Evolutionary conservation across 306 rosid species (phyloP).

Genomic region (Carpinus fangiana): DNA sequence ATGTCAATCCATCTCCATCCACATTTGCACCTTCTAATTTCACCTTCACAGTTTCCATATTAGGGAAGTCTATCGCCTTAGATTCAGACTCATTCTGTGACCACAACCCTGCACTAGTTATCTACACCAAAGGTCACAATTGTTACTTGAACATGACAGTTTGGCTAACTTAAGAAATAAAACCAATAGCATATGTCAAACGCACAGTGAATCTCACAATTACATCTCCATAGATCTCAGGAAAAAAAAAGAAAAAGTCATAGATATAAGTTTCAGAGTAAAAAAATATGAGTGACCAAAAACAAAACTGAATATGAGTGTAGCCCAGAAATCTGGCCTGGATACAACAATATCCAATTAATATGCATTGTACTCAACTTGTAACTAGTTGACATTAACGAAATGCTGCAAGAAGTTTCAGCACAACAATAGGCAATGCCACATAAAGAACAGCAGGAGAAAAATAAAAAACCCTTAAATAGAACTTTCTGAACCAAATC

Average conservation of each 20-base stretch:
- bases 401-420: neutral
- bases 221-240: neutral
- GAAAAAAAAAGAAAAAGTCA: constrained; percentile 5
- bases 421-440: neutral
- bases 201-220: constrained; percentile 17
- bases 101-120: constrained; percentile 88
- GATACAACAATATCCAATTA: neutral
- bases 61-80: constrained; percentile 40
- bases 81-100: constrained; percentile 61
- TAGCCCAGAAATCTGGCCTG: neutral
- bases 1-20: constrained; percentile 62
- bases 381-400: neutral
- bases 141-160: constrained; percentile 23
- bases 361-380: neutral
- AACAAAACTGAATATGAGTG: neutral
- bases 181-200: constrained; percentile 14
- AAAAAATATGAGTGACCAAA: neutral
- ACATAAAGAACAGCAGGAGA: too few species aligned
- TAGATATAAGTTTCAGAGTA: neutral
- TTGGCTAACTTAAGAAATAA: constrained; percentile 30
- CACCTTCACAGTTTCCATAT: constrained; percentile 34
- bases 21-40: constrained; percentile 50
- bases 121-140: constrained; percentile 38
- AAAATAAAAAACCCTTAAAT: neutral
- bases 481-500: neutral